A percentile compares a stretch with the other conserved stretches of the same genome.
Conservation (phyloP, 148 eudicot genomes). For the Gaultheria prostrata region DNA sequence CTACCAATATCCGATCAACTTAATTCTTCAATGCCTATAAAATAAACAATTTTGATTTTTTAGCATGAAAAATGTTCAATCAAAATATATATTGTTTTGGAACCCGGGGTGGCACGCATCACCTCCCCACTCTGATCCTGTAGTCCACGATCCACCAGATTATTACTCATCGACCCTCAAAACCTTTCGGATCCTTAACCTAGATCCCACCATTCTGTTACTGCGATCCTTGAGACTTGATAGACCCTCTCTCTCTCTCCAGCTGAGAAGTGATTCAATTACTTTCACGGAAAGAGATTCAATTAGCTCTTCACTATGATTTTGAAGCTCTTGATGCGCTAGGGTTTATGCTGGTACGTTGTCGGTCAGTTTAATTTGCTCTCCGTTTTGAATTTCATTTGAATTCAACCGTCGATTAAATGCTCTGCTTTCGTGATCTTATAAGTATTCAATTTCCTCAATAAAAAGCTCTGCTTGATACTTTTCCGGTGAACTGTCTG, state of each 20-base stretch:
- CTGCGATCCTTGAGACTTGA: constrained; percentile 23
- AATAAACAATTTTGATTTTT: too few relatives aligned
- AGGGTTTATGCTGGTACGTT: constrained; percentile 17
- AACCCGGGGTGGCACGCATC: too few relatives aligned
- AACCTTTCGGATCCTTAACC: constrained; percentile 21
- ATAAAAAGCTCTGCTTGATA: not conserved
- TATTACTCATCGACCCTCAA: not conserved
- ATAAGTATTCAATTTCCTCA: not conserved
- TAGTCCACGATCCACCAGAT: not conserved
- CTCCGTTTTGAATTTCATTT: not conserved
- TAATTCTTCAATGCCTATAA: too few relatives aligned
- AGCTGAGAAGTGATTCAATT: not conserved
- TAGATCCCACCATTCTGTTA: constrained; percentile 20
- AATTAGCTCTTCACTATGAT: not conserved
- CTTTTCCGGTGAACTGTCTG: not conserved
- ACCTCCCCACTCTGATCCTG: too few relatives aligned
- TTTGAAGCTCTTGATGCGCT: not conserved
- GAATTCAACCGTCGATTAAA: not conserved
- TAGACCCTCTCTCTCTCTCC: constrained; percentile 17
- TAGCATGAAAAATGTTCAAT: too few relatives aligned
- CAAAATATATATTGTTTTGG: too few relatives aligned
- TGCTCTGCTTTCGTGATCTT: not conserved
- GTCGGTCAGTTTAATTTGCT: not conserved
- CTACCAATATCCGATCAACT: too few relatives aligned
- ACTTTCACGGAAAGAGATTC: not conserved